phyloP scores from a whole-genome alignment of 2,329 filamentous ascomycete species.

The Colletotrichum salicis region DNA sequence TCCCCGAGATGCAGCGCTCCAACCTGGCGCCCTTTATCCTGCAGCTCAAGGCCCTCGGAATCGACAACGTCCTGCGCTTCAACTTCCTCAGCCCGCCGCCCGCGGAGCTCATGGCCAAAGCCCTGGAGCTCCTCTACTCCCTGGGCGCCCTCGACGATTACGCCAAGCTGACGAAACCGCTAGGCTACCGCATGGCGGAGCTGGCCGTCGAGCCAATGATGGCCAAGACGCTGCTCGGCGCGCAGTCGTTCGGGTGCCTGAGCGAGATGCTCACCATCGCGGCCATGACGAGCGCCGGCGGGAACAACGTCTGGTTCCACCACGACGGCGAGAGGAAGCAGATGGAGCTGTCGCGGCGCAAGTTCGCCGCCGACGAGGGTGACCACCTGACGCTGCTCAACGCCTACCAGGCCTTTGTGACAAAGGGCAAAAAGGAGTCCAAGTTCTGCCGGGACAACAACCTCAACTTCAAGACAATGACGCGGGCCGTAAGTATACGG shows the following conservation, averaged over 20 bases:
- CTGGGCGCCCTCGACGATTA: constrained; percentile 89
- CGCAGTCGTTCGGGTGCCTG: constrained; percentile 79
- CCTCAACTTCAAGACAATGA: constrained; percentile 87
- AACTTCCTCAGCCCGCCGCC: constrained; percentile 89
- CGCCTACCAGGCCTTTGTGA: constrained; percentile 89
- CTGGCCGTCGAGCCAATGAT: constrained; percentile 96
- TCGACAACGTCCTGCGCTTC: constrained; percentile 93
- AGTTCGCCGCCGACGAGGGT: constrained; percentile 92
- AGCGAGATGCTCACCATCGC: constrained; percentile 91
- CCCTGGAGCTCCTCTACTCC: constrained; percentile 87
- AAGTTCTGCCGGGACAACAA: constrained; percentile 89
- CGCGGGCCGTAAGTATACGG: constrained; percentile 84
- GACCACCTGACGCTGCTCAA: constrained; percentile 94
- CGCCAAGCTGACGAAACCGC: constrained; percentile 86
- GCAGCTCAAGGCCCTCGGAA: constrained; percentile 93
- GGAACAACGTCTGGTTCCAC: constrained; percentile 82
- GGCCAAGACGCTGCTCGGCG: constrained; percentile 84
- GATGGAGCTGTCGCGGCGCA: constrained; percentile 78
- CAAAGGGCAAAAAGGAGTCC: constrained; percentile 82
- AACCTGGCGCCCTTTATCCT: constrained; percentile 90
- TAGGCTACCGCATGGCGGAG: constrained; percentile 94
- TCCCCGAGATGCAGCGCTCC: constrained; percentile 91
- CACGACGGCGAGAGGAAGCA: constrained; percentile 81
- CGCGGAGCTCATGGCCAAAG: constrained; percentile 84
- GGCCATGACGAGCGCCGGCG: constrained; percentile 90